Base-by-base conservation (phyloP, 129 eudicot species). In the Ambrosia trifida region DNA sequence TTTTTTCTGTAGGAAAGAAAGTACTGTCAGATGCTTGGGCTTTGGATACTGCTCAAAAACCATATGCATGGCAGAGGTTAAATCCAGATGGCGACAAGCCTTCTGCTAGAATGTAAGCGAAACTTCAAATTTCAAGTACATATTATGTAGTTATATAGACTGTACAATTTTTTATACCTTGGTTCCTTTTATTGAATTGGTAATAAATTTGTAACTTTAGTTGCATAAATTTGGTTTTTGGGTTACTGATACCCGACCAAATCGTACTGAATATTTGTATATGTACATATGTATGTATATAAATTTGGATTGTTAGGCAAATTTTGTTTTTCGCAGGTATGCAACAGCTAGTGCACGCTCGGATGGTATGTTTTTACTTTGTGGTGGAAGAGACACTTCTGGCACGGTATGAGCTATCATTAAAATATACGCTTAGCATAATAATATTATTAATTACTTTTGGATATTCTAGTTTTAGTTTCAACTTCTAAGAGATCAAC, bases 281-380 rank as follows among this genome's bases (percentile, higher is more conserved):
- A n/a, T 49, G 54, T 49, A 49, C 5, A 47, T n/a, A n/a, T n/a
- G 54, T 49, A n/a, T 49, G 54, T 49, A 49, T 47, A 47, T n/a
- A 4, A n/a, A 19, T 49, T 38, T 63, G 8, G 28, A 16, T 44
- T n/a, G 41, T 7, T 32, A 3, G 14, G 71, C 18, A 61, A 28
- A 11, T 70, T 71, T 35, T 64, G n/a, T 64, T 52, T 44, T 50
- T 57, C 76, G 47, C 76, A 93, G 98, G 96, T 93, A 89, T 74
- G 96, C 96, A 30, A 93, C 96, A 28, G 98, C 92, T 44, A 93
- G 98, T 80, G 92, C 98, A 24, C 91, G 98, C 12, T 85, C 98
- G 31, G 98, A 93, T 85, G 98, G 96, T 71, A 53, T 53, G 60
- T 53, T 53, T 53, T 53, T 53, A 11, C 60, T 53, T 17, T 53